Base-by-base conservation (phyloP, 2,329 filamentous ascomycete species). In the Fusarium citri region DNA sequence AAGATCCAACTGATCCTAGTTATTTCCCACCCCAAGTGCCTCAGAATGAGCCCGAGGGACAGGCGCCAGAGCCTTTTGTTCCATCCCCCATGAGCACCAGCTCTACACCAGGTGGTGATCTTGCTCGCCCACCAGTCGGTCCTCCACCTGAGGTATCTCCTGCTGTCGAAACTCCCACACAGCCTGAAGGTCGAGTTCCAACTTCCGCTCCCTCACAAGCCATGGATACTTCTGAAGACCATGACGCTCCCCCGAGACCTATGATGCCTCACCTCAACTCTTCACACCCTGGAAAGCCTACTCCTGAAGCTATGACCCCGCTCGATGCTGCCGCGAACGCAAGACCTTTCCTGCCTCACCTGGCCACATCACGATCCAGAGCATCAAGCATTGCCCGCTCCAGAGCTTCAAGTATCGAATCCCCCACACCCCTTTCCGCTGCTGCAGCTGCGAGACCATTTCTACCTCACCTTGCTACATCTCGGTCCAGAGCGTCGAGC, bases 11-110 rank as follows among this genome's bases (percentile, higher is more conserved):
- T 14, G 73, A 79, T 14, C 72, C 64, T 15, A 77, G 76, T 14
- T 81, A 80, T 48, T 81, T 82, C 46, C 79, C 79, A 8, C 73
- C 69, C 7, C 66, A 70, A 5, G 30, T 79, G 7, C 73, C 69
- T 15, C 68, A 72, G 12, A 26, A 65, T 11, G 60, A 69, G 14
- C 45, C 56, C 0, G 59, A 68, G 22, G 28, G 54, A 6, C 63
- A 71, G 56, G 61, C 20, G 16, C 68, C 59, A 1, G 66, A 79
- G 18, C 71, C 78, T 6, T 81, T 78, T 45, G 66, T 76, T 5
- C 78, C 80, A 0, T 81, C 81, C 1, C 79, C 80, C 5, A 55
- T 80, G 47, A 81, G 77, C 54, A 74, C 77, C 49, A 75, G 73
- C 18, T 72, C 77, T 10, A 69, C 66, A 18, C 66, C 74, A 7